Evolutionary conservation across 768 basidiomycete genomes (phyloP).

Genomic region (Mycena belliarum): DNA sequence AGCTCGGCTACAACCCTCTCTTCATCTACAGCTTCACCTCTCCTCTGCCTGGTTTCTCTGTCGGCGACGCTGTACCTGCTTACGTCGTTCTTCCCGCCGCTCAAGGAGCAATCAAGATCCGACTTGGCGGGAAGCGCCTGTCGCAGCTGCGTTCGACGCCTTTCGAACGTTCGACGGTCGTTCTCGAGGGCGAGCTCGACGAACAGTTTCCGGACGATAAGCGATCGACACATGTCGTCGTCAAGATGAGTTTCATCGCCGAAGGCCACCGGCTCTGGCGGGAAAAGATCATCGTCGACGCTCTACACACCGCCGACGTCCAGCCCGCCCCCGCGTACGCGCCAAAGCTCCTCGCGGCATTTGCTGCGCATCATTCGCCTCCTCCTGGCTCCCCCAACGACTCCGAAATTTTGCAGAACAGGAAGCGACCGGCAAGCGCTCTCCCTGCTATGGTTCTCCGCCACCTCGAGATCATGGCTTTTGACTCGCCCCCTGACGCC

Average conservation of each 20-base stretch:
- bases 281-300: no score
- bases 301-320: no score
- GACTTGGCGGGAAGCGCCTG: constrained; percentile 7
- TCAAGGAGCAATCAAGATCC: neutral
- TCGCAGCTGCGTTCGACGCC: constrained; percentile 9
- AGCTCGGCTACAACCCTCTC: constrained; percentile 17
- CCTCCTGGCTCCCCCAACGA: no score
- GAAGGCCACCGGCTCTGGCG: constrained; percentile 7
- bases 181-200: constrained; percentile 10
- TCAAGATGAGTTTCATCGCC: constrained; percentile 12
- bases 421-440: no score
- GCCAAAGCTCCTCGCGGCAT: no score
- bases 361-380: no score
- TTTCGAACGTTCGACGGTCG: constrained; percentile 13
- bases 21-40: constrained; percentile 11
- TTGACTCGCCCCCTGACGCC: no score
- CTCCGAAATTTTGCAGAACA: no score
- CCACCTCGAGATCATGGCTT: no score
- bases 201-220: constrained; percentile 4
- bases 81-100: constrained; percentile 6
- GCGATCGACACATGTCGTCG: constrained; percentile 1
- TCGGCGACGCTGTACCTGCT: constrained; percentile 11
- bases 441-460: no score
- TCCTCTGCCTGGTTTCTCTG: constrained; percentile 3
- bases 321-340: no score